phyloP scores from a whole-genome alignment of 2,329 filamentous ascomycete genomes.

The Chalaropsis ovoidea region DNA sequence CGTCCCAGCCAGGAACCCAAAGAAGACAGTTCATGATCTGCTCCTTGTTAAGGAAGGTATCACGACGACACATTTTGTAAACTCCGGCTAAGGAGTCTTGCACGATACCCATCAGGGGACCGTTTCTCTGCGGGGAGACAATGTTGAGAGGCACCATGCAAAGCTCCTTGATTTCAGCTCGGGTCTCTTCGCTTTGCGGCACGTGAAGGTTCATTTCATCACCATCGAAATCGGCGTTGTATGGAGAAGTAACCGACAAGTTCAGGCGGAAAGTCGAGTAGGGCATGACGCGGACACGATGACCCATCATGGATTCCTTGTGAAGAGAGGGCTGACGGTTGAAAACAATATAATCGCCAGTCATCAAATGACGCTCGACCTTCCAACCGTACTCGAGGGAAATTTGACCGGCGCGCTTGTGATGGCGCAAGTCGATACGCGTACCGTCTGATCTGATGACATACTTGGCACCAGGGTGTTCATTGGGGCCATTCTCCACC shows the following conservation, averaged over 20 bases:
- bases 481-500: slow-evolving; percentile 86
- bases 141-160: slow-evolving; percentile 98
- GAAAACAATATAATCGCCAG: slow-evolving; percentile 97
- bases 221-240: slow-evolving; percentile 99
- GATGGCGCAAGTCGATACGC: slow-evolving; percentile 87
- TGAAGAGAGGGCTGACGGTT: slow-evolving; percentile 98
- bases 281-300: slow-evolving; percentile 94
- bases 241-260: slow-evolving; percentile 91
- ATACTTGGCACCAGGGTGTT: slow-evolving; percentile 92
- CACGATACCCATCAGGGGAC: slow-evolving; percentile 97
- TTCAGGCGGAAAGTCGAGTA: slow-evolving; percentile 98
- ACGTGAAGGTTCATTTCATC: slow-evolving; percentile 99
- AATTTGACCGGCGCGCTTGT: slow-evolving; percentile 77
- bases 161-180: slow-evolving; percentile 85
- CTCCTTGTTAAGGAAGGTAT: slow-evolving; percentile 81
- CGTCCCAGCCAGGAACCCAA: slow-evolving; percentile 97
- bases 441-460: slow-evolving; percentile 90
- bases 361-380: slow-evolving; percentile 90
- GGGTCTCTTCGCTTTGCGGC: slow-evolving; percentile 91
- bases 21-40: slow-evolving; percentile 94
- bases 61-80: slow-evolving; percentile 91
- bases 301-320: slow-evolving; percentile 99
- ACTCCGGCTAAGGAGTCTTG: slow-evolving; percentile 94
- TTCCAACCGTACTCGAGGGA: slow-evolving; percentile 95
- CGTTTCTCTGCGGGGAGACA: slow-evolving; percentile 93